phyloP scores from a whole-genome alignment of 768 basidiomycete species.

The Russula olivacea region DNA sequence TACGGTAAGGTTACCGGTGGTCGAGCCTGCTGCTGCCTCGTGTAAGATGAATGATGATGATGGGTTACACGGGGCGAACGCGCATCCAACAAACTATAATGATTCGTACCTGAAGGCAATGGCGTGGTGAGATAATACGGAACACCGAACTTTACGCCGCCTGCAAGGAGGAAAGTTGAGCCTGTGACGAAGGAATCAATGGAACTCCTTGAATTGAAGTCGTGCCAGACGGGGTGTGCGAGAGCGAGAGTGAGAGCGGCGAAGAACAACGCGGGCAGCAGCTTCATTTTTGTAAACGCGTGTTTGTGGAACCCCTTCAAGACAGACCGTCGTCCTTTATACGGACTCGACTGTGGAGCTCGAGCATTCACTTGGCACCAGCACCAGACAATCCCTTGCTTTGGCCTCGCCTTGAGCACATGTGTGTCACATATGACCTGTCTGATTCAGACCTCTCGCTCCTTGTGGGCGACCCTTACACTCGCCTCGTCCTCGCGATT shows the following conservation, averaged over 20 bases:
- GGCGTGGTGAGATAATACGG: conserved; percentile 6
- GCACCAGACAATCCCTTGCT: neutral
- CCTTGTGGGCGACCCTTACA: neutral
- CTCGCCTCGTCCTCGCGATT: conserved; percentile 1
- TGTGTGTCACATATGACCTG: neutral
- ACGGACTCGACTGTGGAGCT: too few relatives aligned
- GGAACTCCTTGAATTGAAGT: neutral
- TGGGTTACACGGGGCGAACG: too few relatives aligned
- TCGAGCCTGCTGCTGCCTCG: conserved; percentile 34
- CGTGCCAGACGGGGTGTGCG: conserved; percentile 6
- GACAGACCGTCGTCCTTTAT: neutral
- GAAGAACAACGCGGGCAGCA: neutral
- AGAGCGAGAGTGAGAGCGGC: neutral
- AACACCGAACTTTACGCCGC: conserved; percentile 2
- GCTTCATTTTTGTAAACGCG: neutral
- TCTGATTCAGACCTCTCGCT: neutral
- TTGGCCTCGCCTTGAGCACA: neutral
- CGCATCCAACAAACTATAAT: neutral
- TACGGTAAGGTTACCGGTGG: conserved; percentile 46
- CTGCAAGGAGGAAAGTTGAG: neutral
- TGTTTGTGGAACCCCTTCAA: neutral
- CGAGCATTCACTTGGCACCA: too few relatives aligned
- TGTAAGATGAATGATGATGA: neutral
- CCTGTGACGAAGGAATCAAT: conserved; percentile 8
- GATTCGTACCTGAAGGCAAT: conserved; percentile 2